phyloP scores from a whole-genome alignment of 2,329 filamentous ascomycete genomes.

The Claviceps sorghi region DNA sequence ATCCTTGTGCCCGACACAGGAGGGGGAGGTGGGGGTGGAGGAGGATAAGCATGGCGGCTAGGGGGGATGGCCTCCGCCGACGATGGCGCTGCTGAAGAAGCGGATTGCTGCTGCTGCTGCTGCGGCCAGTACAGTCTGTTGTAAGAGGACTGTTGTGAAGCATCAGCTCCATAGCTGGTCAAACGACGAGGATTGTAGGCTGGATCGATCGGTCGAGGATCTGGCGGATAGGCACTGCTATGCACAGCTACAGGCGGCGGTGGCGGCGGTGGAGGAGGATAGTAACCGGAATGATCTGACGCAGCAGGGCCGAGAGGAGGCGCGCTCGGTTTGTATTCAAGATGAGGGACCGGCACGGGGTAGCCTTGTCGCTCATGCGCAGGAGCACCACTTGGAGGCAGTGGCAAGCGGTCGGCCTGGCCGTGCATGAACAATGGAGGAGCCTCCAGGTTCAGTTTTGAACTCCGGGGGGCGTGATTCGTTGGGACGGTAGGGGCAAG shows the following conservation, averaged over 20 bases:
- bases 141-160: constrained; percentile 10
- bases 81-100: not conserved
- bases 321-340: constrained; percentile 8
- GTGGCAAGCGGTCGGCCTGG: constrained; percentile 7
- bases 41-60: constrained; percentile 12
- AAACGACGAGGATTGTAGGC: constrained; percentile 18
- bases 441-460: constrained; percentile 14
- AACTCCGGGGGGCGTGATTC: constrained; percentile 11
- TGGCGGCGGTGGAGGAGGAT: constrained; percentile 11
- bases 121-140: constrained; percentile 21
- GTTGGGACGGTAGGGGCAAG: constrained; percentile 8
- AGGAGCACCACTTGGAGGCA: constrained; percentile 12
- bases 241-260: constrained; percentile 7
- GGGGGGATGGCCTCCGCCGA: constrained; percentile 3
- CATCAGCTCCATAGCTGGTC: constrained; percentile 18
- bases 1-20: constrained; percentile 16
- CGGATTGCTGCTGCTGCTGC: constrained; percentile 7
- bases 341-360: constrained; percentile 1
- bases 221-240: constrained; percentile 13
- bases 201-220: constrained; percentile 19
- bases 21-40: constrained; percentile 10
- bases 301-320: constrained; percentile 8
- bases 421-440: constrained; percentile 10
- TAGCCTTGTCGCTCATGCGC: constrained; percentile 10
- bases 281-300: constrained; percentile 13